phyloP scores from a whole-genome alignment of 2,329 filamentous ascomycete genomes.

The Aspergillus sp. region DNA sequence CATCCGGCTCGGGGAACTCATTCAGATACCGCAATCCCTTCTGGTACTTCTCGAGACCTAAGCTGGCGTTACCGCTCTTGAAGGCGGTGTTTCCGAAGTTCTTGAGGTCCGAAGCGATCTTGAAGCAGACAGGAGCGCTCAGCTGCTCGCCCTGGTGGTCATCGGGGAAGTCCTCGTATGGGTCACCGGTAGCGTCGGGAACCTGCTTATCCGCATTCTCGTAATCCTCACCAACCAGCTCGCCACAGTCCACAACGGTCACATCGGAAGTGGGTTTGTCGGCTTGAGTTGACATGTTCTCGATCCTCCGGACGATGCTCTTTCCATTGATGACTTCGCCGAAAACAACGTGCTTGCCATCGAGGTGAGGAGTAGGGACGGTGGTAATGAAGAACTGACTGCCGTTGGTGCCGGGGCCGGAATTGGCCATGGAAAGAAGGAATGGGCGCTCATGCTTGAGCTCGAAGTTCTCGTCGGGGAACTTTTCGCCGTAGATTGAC shows the following conservation, averaged over 20 bases:
- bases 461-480: slow-evolving; percentile 94
- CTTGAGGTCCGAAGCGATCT: slow-evolving; percentile 85
- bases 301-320: slow-evolving; percentile 85
- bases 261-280: slow-evolving; percentile 80
- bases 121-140: slow-evolving; percentile 69
- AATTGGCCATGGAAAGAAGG: slow-evolving; percentile 96
- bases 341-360: slow-evolving; percentile 97
- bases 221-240: slow-evolving; percentile 75
- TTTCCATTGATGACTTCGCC: slow-evolving; percentile 93
- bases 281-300: slow-evolving; percentile 75
- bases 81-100: slow-evolving; percentile 91
- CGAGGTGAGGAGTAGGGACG: slow-evolving; percentile 89
- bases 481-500: slow-evolving; percentile 96
- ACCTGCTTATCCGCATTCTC: slow-evolving; percentile 68
- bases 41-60: slow-evolving; percentile 88
- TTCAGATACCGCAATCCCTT: slow-evolving; percentile 90
- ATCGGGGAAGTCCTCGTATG: slow-evolving; percentile 94
- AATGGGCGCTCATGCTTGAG: slow-evolving; percentile 92
- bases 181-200: slow-evolving; percentile 82
- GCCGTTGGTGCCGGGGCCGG: slow-evolving; percentile 92
- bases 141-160: slow-evolving; percentile 70
- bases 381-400: slow-evolving; percentile 99
- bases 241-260: slow-evolving; percentile 80
- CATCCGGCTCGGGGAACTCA: slow-evolving; percentile 73
- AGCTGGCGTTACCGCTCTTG: slow-evolving; percentile 72